Evolutionary conservation across 495 filamentous ascomycete genomes (phyloP), one percentile per base, ranked within the genome.

Genomic region (Acidiella bohemica): DNA sequence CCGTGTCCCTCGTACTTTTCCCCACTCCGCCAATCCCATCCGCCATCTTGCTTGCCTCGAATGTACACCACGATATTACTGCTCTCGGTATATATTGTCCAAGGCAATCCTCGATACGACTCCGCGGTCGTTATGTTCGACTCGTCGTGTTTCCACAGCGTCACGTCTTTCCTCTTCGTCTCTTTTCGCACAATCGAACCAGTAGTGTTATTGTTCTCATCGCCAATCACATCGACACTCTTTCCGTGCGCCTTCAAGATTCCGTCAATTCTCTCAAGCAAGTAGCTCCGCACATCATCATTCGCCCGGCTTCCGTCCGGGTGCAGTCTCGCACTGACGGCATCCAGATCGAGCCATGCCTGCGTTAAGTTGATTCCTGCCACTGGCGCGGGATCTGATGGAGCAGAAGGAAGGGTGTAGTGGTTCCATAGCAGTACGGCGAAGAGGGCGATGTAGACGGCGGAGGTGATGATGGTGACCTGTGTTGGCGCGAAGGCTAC

Each of bases 61-160:
- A 97, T 79, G 53, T 93, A 93, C 11, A 95, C 78, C 36, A 94
- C 73, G 50, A 95, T 80, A 53, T 97, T 97, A 25, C 75, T 90
- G 14, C 84, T 84, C 61, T 95, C 87, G 49, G 88, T 93, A 52
- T 95, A 95, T 8, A 72, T 29, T 67, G 80, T 41, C 41, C 47
- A 46, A 1, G 42, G 42, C 21, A 9, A 9, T 17, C 32, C n/a
- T 5, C 36, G 22, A 20, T 21, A 46, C 13, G 29, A 31, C 5
- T 44, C 41, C 27, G 32, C 32, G 20, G 59, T 65, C 1, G 86
- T 85, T 37, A 81, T 67, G 59, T 97, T 96, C n/a, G 83, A 82
- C 8, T 62, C 62, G 30, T 75, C 61, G 55, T 96, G 86, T 47
- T 84, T 74, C 53, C 93, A 84, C 9, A 93, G 65, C 27, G 75